Conservation (phyloP, 1,139 yeast genomes). For the Entelexis sorbosivorans region DNA sequence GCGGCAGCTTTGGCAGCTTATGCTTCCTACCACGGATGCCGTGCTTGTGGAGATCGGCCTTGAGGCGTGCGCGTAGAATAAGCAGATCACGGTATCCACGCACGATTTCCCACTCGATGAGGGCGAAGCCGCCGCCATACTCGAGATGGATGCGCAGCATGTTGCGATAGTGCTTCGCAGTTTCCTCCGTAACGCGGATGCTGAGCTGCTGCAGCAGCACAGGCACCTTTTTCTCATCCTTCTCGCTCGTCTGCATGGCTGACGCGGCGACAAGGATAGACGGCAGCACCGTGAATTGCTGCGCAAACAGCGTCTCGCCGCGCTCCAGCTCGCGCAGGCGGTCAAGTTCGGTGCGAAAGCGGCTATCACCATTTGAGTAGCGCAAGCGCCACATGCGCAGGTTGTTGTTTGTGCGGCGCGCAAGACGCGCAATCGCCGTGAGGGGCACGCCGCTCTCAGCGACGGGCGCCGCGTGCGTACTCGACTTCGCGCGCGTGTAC, state of each 20-base stretch:
- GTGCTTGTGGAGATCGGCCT: conserved; percentile 38
- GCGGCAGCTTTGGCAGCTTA: conserved; percentile 21
- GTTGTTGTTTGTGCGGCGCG: conserved; percentile 20
- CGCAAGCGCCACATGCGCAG: conserved; percentile 19
- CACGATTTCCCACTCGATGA: conserved; percentile 70
- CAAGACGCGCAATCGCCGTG: conserved; percentile 15
- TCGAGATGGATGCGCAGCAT: conserved; percentile 60
- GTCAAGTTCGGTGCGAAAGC: conserved; percentile 20
- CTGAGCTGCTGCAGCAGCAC: conserved; percentile 63
- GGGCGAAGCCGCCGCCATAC: conserved; percentile 75
- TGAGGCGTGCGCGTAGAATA: conserved; percentile 49
- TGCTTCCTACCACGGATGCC: conserved; percentile 24
- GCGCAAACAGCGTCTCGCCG: conserved; percentile 53
- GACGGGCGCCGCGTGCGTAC: not conserved
- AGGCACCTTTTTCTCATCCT: conserved; percentile 71
- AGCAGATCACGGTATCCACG: conserved; percentile 63
- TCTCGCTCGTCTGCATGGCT: conserved; percentile 64
- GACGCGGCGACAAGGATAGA: conserved; percentile 70
- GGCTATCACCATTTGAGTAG: conserved; percentile 5
- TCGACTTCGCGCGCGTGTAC: conserved; percentile 7
- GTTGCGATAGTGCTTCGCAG: conserved; percentile 37
- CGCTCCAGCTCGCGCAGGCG: conserved; percentile 30
- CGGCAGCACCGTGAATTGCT: conserved; percentile 65
- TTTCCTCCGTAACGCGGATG: conserved; percentile 44
- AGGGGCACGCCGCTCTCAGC: conserved; percentile 9